These are phyloP conservation scores for Parietaria judaica DNA, from an alignment of 306 rosid genomes.

Conservation along the genomic window DNA sequence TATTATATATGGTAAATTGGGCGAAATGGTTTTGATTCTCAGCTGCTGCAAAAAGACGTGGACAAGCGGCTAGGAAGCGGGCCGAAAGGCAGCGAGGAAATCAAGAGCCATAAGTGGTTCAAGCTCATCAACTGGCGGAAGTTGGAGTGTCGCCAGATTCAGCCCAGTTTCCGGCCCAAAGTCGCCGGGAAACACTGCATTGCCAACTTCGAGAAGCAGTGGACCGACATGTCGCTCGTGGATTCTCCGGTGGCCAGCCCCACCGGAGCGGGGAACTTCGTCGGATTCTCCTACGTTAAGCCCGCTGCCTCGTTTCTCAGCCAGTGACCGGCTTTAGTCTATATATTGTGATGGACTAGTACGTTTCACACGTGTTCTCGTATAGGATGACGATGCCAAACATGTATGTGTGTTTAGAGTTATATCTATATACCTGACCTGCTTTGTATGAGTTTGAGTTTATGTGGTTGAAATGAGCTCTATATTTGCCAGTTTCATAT, in stretches of 20 bases:
- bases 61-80: constrained; percentile 70
- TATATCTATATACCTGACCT: too few relatives aligned
- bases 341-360: background rate
- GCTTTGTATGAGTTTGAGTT: too few relatives aligned
- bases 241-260: constrained; percentile 92
- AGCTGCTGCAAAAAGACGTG: constrained; percentile 78
- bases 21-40: constrained; percentile 15
- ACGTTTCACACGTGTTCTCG: too few relatives aligned
- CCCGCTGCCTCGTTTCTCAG: constrained; percentile 77
- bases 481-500: too few relatives aligned
- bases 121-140: constrained; percentile 78
- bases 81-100: constrained; percentile 54
- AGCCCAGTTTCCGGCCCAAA: constrained; percentile 84
- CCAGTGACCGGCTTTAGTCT: constrained; percentile 21
- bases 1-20: background rate
- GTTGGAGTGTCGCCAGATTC: constrained; percentile 63
- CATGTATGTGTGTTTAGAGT: too few relatives aligned
- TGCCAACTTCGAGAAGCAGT: constrained; percentile 87
- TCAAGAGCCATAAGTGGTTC: constrained; percentile 87
- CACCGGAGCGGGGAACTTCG: constrained; percentile 54
- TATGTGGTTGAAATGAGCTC: too few relatives aligned
- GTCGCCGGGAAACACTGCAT: constrained; percentile 78
- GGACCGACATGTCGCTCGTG: constrained; percentile 89
- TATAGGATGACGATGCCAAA: too few relatives aligned
- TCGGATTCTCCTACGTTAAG: constrained; percentile 68